phyloP scores from a whole-genome alignment of 2,329 filamentous ascomycete genomes.

The Byssoonygena ceratinophila region DNA sequence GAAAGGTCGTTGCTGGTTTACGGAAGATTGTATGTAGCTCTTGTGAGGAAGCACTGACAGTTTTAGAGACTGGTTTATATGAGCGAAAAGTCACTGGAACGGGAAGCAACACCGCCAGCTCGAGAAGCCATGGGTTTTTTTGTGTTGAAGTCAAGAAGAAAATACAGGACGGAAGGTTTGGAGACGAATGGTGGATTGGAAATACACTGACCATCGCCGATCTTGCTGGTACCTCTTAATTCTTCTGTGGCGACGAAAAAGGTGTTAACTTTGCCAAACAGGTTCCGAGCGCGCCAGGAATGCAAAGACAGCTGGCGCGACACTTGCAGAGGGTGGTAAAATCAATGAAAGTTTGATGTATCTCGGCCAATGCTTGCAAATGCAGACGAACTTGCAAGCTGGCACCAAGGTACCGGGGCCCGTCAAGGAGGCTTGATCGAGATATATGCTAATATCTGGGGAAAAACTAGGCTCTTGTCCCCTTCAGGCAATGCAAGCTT shows the following conservation, averaged over 20 bases:
- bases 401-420: conserved; percentile 53
- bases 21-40: conserved; percentile 78
- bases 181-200: conserved; percentile 57
- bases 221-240: conserved; percentile 55
- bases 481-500: conserved; percentile 74
- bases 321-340: conserved; percentile 88
- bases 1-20: conserved; percentile 88
- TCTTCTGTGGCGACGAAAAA: too few species aligned
- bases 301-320: conserved; percentile 86
- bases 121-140: conserved; percentile 91
- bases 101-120: conserved; percentile 84
- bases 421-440: not conserved
- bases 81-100: conserved; percentile 84
- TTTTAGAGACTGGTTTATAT: conserved; percentile 78
- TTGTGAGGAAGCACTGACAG: conserved; percentile 73
- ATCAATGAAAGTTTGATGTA: conserved; percentile 99
- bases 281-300: conserved; percentile 82
- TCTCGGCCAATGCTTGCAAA: conserved; percentile 88
- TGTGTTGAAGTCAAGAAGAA: conserved; percentile 89
- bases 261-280: conserved; percentile 23
- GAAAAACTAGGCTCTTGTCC: conserved; percentile 63
- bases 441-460: conserved; percentile 4
- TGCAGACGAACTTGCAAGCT: conserved; percentile 71
- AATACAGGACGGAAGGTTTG: conserved; percentile 38
- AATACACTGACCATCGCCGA: conserved; percentile 82